Evolutionary conservation across 106 monocot genomes (phyloP), one percentile per base, ranked within the genome.

Genomic region (Acanthochlamys bracteata): DNA sequence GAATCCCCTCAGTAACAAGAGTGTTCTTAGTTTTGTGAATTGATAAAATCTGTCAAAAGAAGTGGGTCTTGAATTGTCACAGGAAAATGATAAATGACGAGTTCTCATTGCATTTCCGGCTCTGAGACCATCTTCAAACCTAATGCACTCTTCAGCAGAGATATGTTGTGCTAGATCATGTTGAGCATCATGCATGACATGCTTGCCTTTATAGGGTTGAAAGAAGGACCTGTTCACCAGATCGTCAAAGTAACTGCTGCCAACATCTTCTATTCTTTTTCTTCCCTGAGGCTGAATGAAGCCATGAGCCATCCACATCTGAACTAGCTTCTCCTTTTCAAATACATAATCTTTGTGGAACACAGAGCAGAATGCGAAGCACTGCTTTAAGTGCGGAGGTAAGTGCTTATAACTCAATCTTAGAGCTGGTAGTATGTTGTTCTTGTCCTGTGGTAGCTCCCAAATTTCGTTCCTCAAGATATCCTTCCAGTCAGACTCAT

Each of bases 191-290:
- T 63, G 62, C 62, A 63, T 63, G 7, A 63, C 62, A 63, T 63
- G 42, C 8, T 63, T 63, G 39, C 62, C 42, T 15, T 63, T 63
- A 19, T 63, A 42, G 9, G 42, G 14, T 43, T 73, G 73, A 15
- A 73, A 73, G 73, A 73, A 65, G 7, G 73, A 73, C n/a, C 73
- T 58, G 26, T 27, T 39, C 14, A 73, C 11, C 19, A 73, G 56
- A 26, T 73, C 66, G 14, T 66, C 66, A 26, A 73, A 73, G 24
- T 59, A 47, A 10, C 59, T 39, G 33, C 39, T 33, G 3, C 73
- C 73, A 4, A 47, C 26, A 16, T 66, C 73, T 47, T 73, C 73
- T 7, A 47, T 46, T 55, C 60, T 45, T 24, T 27, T 70, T 42
- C 69, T 59, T 39, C 49, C 46, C 11, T 13, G 41, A 60, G 59